phyloP scores from a whole-genome alignment of 148 eudicot genomes.

The Arctostaphylos glauca region DNA sequence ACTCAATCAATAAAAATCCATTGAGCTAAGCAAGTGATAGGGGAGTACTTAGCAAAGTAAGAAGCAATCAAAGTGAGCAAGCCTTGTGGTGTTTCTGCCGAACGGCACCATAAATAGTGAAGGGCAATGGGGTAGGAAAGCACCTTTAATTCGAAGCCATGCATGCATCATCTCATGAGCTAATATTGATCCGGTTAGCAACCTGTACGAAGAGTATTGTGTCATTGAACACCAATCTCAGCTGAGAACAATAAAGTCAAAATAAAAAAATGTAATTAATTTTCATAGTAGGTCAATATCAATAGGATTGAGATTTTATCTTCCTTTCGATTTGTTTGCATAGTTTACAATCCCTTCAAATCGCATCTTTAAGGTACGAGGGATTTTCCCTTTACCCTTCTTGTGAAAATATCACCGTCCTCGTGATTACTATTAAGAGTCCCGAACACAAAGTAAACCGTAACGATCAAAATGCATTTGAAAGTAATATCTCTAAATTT shows the following conservation, averaged over 20 bases:
- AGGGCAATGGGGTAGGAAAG: not conserved
- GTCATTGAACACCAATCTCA: not conserved
- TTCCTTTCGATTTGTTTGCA: not conserved
- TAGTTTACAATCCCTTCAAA: not conserved
- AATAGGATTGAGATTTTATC: not conserved
- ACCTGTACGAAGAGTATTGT: not conserved
- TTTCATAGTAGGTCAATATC: not conserved
- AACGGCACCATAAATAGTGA: not conserved
- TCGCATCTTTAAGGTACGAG: not conserved
- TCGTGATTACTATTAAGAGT: not conserved
- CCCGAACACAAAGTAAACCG: too few species aligned
- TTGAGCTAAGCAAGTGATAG: too few species aligned
- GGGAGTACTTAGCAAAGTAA: too few species aligned
- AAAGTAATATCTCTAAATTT: too few species aligned
- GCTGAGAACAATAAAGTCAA: not conserved
- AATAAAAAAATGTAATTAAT: not conserved
- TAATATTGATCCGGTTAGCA: conserved; percentile 1
- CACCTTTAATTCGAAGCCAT: conserved; percentile 7
- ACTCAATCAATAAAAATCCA: too few species aligned
- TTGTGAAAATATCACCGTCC: not conserved
- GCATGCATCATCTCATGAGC: conserved; percentile 7
- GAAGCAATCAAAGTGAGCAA: too few species aligned
- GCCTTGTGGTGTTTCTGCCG: not conserved
- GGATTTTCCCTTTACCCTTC: not conserved
- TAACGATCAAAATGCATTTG: not conserved